Evolutionary conservation across 345 rosid species (phyloP).

Genomic region (Salix koriyanagi): DNA sequence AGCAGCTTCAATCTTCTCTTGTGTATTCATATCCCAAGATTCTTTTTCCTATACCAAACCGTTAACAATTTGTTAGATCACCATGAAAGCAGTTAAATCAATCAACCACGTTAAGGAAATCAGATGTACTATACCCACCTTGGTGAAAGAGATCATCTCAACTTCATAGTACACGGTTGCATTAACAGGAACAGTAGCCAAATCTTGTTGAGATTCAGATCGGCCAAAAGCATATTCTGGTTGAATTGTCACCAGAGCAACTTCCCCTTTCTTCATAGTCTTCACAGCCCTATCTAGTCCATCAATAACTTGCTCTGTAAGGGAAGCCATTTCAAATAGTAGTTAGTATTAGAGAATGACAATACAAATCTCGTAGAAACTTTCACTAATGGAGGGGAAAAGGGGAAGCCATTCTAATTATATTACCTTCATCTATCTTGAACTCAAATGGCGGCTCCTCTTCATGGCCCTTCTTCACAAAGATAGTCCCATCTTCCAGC

Average conservation of each 20-base stretch:
- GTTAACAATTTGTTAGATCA: background rate
- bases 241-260: constrained; percentile 59
- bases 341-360: background rate
- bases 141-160: constrained; percentile 67
- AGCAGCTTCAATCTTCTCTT: constrained; percentile 85
- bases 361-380: background rate
- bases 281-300: constrained; percentile 83
- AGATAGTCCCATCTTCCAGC: constrained; percentile 71
- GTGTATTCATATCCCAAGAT: constrained; percentile 94
- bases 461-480: constrained; percentile 69
- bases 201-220: constrained; percentile 60
- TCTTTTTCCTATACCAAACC: constrained; percentile 61
- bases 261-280: constrained; percentile 90
- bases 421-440: constrained; percentile 78
- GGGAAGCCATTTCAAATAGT: background rate
- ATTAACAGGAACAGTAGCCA: constrained; percentile 70
- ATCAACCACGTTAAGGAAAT: background rate
- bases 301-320: constrained; percentile 76
- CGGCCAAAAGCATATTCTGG: constrained; percentile 89
- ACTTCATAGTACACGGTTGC: constrained; percentile 69
- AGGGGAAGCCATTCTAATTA: background rate
- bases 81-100: background rate
- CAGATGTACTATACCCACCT: constrained; percentile 31
- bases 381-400: background rate
- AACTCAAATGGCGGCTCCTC: constrained; percentile 70